Conservation (phyloP, 2,329 filamentous ascomycete species). For the Metarhizium album region DNA sequence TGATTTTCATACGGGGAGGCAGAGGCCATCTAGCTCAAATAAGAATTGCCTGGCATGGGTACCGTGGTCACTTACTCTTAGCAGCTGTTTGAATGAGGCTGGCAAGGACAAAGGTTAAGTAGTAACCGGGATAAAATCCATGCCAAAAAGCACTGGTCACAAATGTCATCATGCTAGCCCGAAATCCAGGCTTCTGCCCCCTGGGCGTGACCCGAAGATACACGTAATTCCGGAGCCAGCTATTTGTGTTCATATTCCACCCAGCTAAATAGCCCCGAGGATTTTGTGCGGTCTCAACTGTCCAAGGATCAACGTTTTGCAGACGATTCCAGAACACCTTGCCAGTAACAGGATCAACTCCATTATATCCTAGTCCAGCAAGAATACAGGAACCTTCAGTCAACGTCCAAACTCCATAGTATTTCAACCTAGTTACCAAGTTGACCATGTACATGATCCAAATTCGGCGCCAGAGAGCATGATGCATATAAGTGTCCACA, state of each 20-base stretch:
- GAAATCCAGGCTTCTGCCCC: conserved; percentile 92
- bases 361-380: conserved; percentile 87
- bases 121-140: conserved; percentile 95
- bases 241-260: conserved; percentile 99
- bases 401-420: conserved; percentile 91
- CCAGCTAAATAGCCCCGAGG: conserved; percentile 80
- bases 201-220: conserved; percentile 91
- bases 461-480: conserved; percentile 60
- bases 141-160: conserved; percentile 95
- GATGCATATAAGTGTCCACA: conserved; percentile 53
- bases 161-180: conserved; percentile 89
- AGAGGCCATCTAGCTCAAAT: background rate
- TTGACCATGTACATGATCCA: conserved; percentile 77
- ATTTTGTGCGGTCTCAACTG: conserved; percentile 85
- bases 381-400: conserved; percentile 93
- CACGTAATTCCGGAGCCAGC: conserved; percentile 92
- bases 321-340: conserved; percentile 81
- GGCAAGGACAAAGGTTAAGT: conserved; percentile 78
- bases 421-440: conserved; percentile 76
- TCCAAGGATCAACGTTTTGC: conserved; percentile 78
- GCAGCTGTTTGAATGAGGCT: conserved; percentile 87
- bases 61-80: conserved; percentile 60
- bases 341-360: conserved; percentile 73
- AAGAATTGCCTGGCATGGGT: background rate
- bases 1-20: background rate